These are phyloP conservation scores for Chalara sp. DNA, from an alignment of 2,329 filamentous ascomycete species.

Conservation along the genomic window DNA sequence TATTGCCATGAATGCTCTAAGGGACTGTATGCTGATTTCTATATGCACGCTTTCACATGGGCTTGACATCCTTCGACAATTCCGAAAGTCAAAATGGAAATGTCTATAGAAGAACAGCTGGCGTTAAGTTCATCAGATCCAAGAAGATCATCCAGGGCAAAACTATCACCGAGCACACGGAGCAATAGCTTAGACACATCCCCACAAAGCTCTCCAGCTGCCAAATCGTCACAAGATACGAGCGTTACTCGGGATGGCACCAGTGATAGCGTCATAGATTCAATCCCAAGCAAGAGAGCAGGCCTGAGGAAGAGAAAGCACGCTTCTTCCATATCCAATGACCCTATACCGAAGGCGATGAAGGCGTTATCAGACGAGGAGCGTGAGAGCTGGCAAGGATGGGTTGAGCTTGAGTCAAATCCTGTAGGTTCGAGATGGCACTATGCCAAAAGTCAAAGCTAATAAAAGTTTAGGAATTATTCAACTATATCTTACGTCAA, in stretches of 20 bases:
- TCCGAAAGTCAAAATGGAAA: too few species aligned
- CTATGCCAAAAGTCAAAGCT: background rate
- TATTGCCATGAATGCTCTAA: too few species aligned
- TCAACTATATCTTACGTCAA: slow-evolving; percentile 76
- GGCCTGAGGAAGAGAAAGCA: background rate
- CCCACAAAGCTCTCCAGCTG: background rate
- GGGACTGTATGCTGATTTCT: too few species aligned
- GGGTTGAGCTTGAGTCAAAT: slow-evolving; percentile 84
- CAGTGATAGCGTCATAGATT: background rate
- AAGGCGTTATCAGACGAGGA: slow-evolving; percentile 44
- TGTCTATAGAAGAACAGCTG: too few species aligned
- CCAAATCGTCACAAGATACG: background rate
- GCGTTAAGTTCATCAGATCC: background rate
- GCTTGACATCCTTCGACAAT: too few species aligned
- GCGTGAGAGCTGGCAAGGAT: slow-evolving; percentile 59
- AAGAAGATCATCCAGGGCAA: background rate
- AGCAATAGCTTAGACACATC: slow-evolving; percentile 1
- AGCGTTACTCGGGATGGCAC: background rate
- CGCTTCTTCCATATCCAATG: background rate
- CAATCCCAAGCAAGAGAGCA: slow-evolving; percentile 7
- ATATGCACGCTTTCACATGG: too few species aligned
- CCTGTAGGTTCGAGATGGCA: slow-evolving; percentile 48
- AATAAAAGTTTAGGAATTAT: slow-evolving; percentile 55
- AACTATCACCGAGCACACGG: background rate
- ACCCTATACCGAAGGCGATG: slow-evolving; percentile 25